Conservation (phyloP, 2,329 filamentous ascomycete genomes). For the Sordariomycetes sp. region DNA sequence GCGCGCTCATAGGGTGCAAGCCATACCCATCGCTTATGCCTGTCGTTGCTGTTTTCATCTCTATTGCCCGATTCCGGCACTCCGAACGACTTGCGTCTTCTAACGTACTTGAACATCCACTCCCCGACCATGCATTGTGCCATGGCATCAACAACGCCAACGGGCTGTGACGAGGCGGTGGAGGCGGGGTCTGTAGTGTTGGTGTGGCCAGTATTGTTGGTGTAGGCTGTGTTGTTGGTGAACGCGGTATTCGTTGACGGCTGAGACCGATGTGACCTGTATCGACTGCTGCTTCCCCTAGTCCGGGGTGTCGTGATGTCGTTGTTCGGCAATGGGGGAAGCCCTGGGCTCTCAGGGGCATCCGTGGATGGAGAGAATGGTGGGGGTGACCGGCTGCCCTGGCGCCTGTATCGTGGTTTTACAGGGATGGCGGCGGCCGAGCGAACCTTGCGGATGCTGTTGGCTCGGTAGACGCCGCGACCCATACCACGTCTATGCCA, state of each 20-base stretch:
- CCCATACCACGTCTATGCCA: conserved; percentile 38
- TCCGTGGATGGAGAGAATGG: conserved; percentile 51
- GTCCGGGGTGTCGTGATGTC: conserved; percentile 51
- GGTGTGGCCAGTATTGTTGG: conserved; percentile 4
- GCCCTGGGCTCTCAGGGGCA: conserved; percentile 53
- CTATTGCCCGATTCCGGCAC: conserved; percentile 53
- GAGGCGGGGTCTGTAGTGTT: conserved; percentile 24
- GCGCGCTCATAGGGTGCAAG: conserved; percentile 90
- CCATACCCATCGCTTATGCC: conserved; percentile 98
- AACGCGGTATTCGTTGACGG: conserved; percentile 43
- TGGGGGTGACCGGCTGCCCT: conserved; percentile 46
- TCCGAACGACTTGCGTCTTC: conserved; percentile 81
- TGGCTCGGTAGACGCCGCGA: conserved; percentile 36
- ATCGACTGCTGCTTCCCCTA: conserved; percentile 24
- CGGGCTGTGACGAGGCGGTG: conserved; percentile 38
- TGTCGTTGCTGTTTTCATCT: conserved; percentile 60
- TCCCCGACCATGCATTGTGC: conserved; percentile 97
- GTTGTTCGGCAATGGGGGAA: conserved; percentile 63
- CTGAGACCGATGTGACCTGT: conserved; percentile 38
- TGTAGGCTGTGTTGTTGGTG: conserved; percentile 14
- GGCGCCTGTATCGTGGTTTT: conserved; percentile 22
- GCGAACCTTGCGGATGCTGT: conserved; percentile 68
- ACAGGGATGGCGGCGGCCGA: conserved; percentile 64
- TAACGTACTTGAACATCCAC: conserved; percentile 89
- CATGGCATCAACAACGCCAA: conserved; percentile 87